phyloP scores from a whole-genome alignment of 1,284 basidiomycete species.

The Moesziomyces antarcticus region DNA sequence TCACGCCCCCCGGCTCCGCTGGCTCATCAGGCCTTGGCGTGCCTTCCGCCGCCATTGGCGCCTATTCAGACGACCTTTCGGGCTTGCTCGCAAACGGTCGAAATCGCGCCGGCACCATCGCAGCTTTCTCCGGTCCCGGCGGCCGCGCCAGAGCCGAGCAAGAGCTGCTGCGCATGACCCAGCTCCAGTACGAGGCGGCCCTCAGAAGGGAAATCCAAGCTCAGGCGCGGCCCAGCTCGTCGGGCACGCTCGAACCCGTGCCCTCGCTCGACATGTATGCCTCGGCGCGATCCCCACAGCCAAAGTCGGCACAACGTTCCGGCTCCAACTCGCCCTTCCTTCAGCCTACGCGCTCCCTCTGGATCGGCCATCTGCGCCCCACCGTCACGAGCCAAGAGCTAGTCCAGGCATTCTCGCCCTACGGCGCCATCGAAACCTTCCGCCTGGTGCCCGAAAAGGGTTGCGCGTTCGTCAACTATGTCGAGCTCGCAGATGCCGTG shows the following conservation, averaged over 20 bases:
- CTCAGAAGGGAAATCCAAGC: neutral
- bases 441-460: slow-evolving; percentile 96
- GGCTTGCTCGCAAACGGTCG: slow-evolving; percentile 30
- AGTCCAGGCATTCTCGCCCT: slow-evolving; percentile 91
- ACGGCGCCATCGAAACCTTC: slow-evolving; percentile 94
- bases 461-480: slow-evolving; percentile 98
- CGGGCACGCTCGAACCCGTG: slow-evolving; percentile 19
- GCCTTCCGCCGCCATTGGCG: slow-evolving; percentile 2
- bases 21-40: slow-evolving; percentile 6
- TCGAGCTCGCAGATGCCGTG: slow-evolving; percentile 91
- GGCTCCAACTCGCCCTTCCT: slow-evolving; percentile 70
- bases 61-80: slow-evolving; percentile 17
- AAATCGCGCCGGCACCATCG: slow-evolving; percentile 62
- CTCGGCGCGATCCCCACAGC: slow-evolving; percentile 12
- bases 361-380: slow-evolving; percentile 96
- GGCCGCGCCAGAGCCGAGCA: slow-evolving; percentile 57
- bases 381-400: slow-evolving; percentile 93
- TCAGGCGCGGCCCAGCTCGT: slow-evolving; percentile 20
- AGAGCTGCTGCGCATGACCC: slow-evolving; percentile 54
- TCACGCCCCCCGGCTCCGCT: slow-evolving; percentile 1
- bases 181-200: slow-evolving; percentile 26
- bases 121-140: slow-evolving; percentile 59
- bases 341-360: slow-evolving; percentile 91
- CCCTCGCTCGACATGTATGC: slow-evolving; percentile 11
- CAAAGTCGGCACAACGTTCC: slow-evolving; percentile 9